Evolutionary conservation across 108 stramenopile genomes (phyloP), one percentile per base, ranked within the genome.

Genomic region (Cylindrotheca closterium): DNA sequence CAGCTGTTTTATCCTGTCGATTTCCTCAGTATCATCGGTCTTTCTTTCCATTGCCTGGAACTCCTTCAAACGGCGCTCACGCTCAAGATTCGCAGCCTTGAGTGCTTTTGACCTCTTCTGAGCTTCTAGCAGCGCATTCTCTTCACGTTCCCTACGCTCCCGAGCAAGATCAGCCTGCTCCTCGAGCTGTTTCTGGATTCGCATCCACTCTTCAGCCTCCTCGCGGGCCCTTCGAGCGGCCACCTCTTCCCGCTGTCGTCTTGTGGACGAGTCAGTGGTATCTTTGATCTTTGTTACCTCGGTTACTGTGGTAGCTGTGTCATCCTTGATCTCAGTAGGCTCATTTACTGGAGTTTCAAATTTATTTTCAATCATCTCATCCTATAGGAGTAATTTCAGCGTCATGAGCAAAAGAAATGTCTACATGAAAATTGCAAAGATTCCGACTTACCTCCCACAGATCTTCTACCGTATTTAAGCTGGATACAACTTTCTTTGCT

Each of bases 181-280:
- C 19, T 63, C 62, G 30, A 63, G 62, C 25, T 47, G 30, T 31
- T 51, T 50, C 47, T 63, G 62, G 32, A 63, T 51, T 22, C 47
- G 23, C 28, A 28, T 47, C 62, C 62, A 63, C 50, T 63, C 62
- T 30, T 63, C 47, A 8, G 62, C 49, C 50, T 63, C 62, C 2
- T 22, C 47, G 17, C 48, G 24, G 15, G 62, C 62, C 21, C 46
- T 26, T 8, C 50, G 25, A 1, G 37, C 37, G 15, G 37, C 37
- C 37, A 7, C 15, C 15, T 42, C 37, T 7, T 42, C 37, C 15
- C 15, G 10, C 15, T 15, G 37, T 42, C 37, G 7, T 15, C 37
- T 42, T 15, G 7, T 15, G 10, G 15, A 15, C 7, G 15, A 15
- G 7, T 42, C 15, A 15, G 37, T 15, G 15, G 37, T 15, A 10